Percentiles rank a stretch among this genome's conserved stretches.
Evolutionary conservation across 2,329 filamentous ascomycete genomes (phyloP).

Genomic region (Alternaria arbusti): DNA sequence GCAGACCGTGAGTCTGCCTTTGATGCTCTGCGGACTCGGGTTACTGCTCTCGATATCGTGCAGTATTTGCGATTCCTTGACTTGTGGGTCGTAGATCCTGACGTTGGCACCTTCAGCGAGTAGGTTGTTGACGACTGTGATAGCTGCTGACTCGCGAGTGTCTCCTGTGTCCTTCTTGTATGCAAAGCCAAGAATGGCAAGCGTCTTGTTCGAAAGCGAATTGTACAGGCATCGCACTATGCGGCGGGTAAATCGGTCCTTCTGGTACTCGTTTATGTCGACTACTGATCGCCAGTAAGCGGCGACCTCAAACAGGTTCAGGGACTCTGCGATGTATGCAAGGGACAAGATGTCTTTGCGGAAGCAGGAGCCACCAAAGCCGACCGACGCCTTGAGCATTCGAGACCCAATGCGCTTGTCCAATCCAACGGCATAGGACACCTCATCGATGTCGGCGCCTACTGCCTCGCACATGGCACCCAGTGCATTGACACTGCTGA

Average conservation of each 20-base stretch:
- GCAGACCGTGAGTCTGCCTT: background rate
- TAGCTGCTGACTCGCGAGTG: slow-evolving; percentile 57
- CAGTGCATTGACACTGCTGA: slow-evolving; percentile 81
- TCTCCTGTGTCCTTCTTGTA: slow-evolving; percentile 84
- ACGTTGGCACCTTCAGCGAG: slow-evolving; percentile 1
- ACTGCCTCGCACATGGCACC: slow-evolving; percentile 80
- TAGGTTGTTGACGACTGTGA: background rate
- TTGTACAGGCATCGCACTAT: slow-evolving; percentile 70
- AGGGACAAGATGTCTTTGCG: slow-evolving; percentile 79
- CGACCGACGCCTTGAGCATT: slow-evolving; percentile 76
- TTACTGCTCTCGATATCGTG: background rate
- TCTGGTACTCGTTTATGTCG: slow-evolving; percentile 77
- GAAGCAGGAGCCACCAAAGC: slow-evolving; percentile 83
- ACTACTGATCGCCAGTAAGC: slow-evolving; percentile 78
- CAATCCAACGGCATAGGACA: slow-evolving; percentile 70
- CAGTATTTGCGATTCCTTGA: slow-evolving; percentile 2
- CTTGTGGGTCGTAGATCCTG: slow-evolving; percentile 1
- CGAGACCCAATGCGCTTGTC: slow-evolving; percentile 75
- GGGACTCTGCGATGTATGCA: slow-evolving; percentile 73
- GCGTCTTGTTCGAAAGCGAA: slow-evolving; percentile 72
- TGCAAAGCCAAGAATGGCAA: slow-evolving; percentile 74
- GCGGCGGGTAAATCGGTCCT: slow-evolving; percentile 67
- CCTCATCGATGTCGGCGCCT: slow-evolving; percentile 76
- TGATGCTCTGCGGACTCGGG: background rate
- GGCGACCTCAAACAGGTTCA: slow-evolving; percentile 73